Evolutionary conservation across 208 protist species (phyloP).

Genomic region (Leishmania gerbilli): DNA sequence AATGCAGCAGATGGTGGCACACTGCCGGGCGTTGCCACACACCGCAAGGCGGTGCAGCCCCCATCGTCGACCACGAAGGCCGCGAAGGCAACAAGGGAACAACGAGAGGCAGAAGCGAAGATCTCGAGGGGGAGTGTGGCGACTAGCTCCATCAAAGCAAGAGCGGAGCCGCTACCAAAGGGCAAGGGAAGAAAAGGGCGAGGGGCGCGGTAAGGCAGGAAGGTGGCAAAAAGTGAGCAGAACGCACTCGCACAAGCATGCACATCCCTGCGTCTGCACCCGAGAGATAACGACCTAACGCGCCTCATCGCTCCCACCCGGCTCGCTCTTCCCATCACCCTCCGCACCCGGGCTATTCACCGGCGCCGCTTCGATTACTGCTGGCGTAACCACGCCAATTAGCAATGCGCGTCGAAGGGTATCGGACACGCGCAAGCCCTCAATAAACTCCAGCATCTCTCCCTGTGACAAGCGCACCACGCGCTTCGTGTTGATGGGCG

Average conservation of each 20-base stretch:
- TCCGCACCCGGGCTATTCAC: not conserved
- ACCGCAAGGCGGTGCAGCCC: not conserved
- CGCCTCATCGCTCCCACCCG: not conserved
- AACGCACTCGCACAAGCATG: not conserved
- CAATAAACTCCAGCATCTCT: conserved; percentile 29
- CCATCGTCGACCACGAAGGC: not conserved
- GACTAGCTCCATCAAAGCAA: not conserved
- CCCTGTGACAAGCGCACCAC: conserved; percentile 11
- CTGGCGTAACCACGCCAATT: conserved; percentile 16
- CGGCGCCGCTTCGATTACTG: not conserved
- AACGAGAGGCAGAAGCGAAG: not conserved
- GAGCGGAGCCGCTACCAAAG: not conserved
- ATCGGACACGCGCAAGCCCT: conserved; percentile 22
- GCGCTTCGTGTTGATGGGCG: not conserved
- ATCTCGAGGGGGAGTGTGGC: not conserved
- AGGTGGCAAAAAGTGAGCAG: not conserved
- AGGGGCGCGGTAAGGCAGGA: not conserved
- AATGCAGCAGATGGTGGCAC: not conserved
- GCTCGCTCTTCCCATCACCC: not conserved
- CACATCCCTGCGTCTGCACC: not conserved
- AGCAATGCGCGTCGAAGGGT: conserved; percentile 25
- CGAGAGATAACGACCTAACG: not conserved
- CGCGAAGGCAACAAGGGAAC: not conserved
- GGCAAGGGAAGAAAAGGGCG: not conserved
- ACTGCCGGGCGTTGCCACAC: not conserved